Conservation (phyloP, 129 eudicot genomes). For the Chrysanthemum makinoi region DNA sequence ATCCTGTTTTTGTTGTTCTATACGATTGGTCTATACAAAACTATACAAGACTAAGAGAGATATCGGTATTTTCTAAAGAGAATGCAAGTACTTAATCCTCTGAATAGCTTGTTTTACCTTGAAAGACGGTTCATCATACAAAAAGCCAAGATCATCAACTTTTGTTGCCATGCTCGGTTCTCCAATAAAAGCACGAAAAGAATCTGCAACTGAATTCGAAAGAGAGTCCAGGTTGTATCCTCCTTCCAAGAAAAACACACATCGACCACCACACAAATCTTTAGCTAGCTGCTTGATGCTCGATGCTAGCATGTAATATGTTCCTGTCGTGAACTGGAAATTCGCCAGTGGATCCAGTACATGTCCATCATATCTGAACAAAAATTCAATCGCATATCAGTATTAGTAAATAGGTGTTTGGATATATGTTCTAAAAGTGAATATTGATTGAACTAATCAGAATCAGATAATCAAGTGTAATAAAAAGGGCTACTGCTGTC, state of each 20-base stretch:
- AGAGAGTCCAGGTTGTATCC: constrained; percentile 86
- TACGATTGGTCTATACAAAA: background rate
- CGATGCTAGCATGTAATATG: constrained; percentile 85
- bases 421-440: too few relatives aligned
- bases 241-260: constrained; percentile 94
- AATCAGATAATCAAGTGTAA: too few relatives aligned
- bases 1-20: background rate
- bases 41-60: background rate
- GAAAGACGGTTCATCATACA: constrained; percentile 76
- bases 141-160: constrained; percentile 54
- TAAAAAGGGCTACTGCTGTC: too few relatives aligned
- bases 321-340: constrained; percentile 87
- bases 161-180: constrained; percentile 70
- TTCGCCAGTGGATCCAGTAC: constrained; percentile 83
- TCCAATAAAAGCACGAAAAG: constrained; percentile 86
- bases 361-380: constrained; percentile 79
- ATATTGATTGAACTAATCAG: background rate
- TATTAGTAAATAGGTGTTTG: background rate
- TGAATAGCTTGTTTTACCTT: constrained; percentile 74
- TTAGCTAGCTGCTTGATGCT: constrained; percentile 82
- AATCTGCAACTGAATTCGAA: constrained; percentile 75
- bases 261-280: constrained; percentile 86
- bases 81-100: constrained; percentile 70
- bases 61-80: constrained; percentile 37
- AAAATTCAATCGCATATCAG: background rate